Percentiles rank a stretch among this genome's conserved stretches.
These are phyloP conservation scores for Yarrowia alimentaria DNA, from an alignment of 805 yeast species.

Conservation along the genomic window DNA sequence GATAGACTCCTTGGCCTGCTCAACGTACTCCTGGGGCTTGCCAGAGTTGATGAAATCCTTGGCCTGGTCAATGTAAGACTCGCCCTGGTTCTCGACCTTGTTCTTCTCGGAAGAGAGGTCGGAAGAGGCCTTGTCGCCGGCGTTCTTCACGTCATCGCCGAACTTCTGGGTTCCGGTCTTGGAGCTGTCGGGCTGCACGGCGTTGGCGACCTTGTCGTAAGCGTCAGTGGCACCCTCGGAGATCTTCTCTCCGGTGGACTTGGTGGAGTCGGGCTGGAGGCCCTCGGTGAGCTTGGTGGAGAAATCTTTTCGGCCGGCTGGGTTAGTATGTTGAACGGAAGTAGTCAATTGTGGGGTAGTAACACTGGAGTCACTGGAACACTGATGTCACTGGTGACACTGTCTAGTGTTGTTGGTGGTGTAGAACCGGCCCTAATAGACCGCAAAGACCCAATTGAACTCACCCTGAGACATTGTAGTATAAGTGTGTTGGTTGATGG, in stretches of 20 bases:
- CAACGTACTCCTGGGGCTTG: constrained; percentile 29
- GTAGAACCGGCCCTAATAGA: too few relatives aligned
- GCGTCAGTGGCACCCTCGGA: constrained; percentile 67
- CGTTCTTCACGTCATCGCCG: constrained; percentile 58
- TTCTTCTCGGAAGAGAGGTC: constrained; percentile 31
- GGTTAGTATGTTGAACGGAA: neutral
- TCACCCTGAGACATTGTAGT: constrained; percentile 25
- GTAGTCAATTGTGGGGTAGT: neutral
- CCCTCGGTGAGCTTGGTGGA: constrained; percentile 66
- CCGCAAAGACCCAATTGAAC: too few relatives aligned
- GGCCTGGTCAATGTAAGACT: constrained; percentile 28
- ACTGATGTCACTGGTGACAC: too few relatives aligned
- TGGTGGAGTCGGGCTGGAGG: constrained; percentile 68
- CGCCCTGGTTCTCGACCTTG: constrained; percentile 43
- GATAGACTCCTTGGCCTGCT: constrained; percentile 28
- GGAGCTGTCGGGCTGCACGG: constrained; percentile 59
- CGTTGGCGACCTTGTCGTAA: constrained; percentile 62
- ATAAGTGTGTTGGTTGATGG: neutral
- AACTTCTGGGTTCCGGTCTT: constrained; percentile 70
- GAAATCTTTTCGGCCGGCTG: constrained; percentile 61
- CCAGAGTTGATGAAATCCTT: constrained; percentile 29
- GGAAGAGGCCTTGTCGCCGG: constrained; percentile 51
- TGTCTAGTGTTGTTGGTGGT: too few relatives aligned
- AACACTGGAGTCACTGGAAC: too few relatives aligned
- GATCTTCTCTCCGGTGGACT: constrained; percentile 60